Evolutionary conservation across 257 asterid species (phyloP), one percentile per base, ranked within the genome.

Genomic region (Capsicum rhomboideum): DNA sequence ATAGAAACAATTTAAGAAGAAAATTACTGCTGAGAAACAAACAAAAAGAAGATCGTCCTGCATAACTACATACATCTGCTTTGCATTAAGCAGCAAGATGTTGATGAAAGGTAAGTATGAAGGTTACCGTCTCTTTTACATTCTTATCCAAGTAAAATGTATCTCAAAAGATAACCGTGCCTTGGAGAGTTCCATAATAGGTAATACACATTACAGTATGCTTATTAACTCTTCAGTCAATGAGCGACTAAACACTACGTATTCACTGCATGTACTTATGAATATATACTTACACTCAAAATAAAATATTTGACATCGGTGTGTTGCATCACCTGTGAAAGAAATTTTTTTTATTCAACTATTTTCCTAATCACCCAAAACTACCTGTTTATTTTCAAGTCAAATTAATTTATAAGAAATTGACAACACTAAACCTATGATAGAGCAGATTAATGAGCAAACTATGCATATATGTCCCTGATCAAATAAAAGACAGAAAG

Each of bases 1-100:
- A 75, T 9, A 75, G 42, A 77, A 83, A 83, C 63, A 87, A 53
- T 72, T 49, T 63, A 53, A 21, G 66, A 84, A 18, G 17, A 56
- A 72, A 79, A 59, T 4, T 42, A 79, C 54, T 85, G 56, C 58
- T 29, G 58, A 50, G 79, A 79, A 80, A 80, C 63, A 49, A 75
- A 49, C 17, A 50, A 16, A 29, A 49, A 75, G 10, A 75, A 75
- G 81, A 75, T 50, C 37, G 12, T 75, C 26, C 81, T 9, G 26
- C 44, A 75, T 75, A 75, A 75, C 63, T 8, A 75, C 16, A 26
- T 16, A 29, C 8, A 31, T 67, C 12, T 75, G 58, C 26, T 75
- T 49, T 17, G 63, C 18, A 4, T 75, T 75, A 75, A 75, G 81
- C 81, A 49, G 61, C 44, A 50, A 71, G 17, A 49, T 75, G 44